Evolutionary conservation across 2,329 filamentous ascomycete species (phyloP).

Genomic region (Hypoxylon sp.): DNA sequence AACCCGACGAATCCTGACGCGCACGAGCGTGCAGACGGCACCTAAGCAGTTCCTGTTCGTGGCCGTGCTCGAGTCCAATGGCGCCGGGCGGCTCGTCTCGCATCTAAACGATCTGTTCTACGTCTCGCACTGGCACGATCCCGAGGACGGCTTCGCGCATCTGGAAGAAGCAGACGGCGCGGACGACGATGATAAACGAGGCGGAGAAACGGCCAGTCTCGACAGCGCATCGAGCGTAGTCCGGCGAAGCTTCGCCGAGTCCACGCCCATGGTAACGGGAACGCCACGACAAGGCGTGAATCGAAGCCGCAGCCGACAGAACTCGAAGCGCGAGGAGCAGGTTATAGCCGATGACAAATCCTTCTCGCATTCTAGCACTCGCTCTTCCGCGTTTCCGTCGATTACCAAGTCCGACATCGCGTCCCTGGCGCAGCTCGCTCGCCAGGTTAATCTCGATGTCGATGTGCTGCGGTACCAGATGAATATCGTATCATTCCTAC

Average conservation of each 20-base stretch:
- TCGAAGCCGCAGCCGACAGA: constrained; percentile 17
- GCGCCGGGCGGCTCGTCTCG: constrained; percentile 57
- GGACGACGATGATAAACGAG: constrained; percentile 42
- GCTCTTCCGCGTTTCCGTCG: constrained; percentile 11
- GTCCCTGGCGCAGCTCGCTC: constrained; percentile 65
- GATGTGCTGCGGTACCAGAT: constrained; percentile 86
- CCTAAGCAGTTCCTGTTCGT: constrained; percentile 84
- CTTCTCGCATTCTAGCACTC: constrained; percentile 1
- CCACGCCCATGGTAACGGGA: not conserved
- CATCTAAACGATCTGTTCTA: constrained; percentile 85
- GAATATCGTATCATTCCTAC: constrained; percentile 86
- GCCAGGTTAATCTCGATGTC: constrained; percentile 70
- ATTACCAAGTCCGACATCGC: constrained; percentile 61
- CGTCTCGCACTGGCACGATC: constrained; percentile 85
- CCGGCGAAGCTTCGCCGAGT: constrained; percentile 31
- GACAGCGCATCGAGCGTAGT: constrained; percentile 44
- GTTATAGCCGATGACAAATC: constrained; percentile 4
- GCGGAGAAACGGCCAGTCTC: constrained; percentile 19
- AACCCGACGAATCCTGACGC: constrained; percentile 78
- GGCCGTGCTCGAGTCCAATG: constrained; percentile 63
- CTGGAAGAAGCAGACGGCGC: constrained; percentile 67
- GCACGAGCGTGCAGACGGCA: constrained; percentile 75
- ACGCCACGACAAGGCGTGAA: constrained; percentile 10
- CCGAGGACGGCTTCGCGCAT: constrained; percentile 76
- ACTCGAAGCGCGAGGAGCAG: not conserved